Base-by-base conservation (phyloP, 2,329 filamentous ascomycete species). In the Verticillium nubilum region DNA sequence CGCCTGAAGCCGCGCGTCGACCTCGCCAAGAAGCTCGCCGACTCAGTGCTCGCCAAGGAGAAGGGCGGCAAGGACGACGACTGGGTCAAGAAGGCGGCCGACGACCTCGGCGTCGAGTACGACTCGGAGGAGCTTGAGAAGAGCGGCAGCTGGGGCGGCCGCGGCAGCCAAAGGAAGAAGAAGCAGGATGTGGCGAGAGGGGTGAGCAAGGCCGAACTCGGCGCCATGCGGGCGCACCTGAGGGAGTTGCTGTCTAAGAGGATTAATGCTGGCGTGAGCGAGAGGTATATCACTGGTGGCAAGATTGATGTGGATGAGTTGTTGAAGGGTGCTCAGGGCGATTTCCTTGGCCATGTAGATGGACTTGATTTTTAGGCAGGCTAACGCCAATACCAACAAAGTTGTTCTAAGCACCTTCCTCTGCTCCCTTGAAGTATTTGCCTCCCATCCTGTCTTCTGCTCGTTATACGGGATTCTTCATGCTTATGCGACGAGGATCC, bases 61-160 rank as follows among this genome's bases (percentile, higher is more conserved):
- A 96, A 94, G 75, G 86, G 88, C 10, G 86, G 85, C 59, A 89
- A 89, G 67, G 91, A 96, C 66, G 91, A 97, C 65, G 86, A 91
- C 59, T 95, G 93, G 86, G 79, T 98, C 67, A 86, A 86, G 52
- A 85, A 85, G 54, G 93, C 92, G 0, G 95, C 95, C 0, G 92
- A 97, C 60, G 94, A 98, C 64, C 80, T 99, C 0, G 95, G 95
- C 1, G 91, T 98, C 0, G 94, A 97, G 57, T 97, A 96, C 70
- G 92, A 98, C 70, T 90, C 86, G 61, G 92, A 96, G 35, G 92
- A 96, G 53, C 88, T 97, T 62, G 90, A 89, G 64, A 74, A 81
- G 42, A 81, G 80, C 7, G 85, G 86, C 6, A 81, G 79, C 58
- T 81, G 82, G 68, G 83, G 84, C 55, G 88, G 90, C 0, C 81